Evolutionary conservation across 2,329 filamentous ascomycete species (phyloP).

Genomic region (Aspergillus carbonarius): DNA sequence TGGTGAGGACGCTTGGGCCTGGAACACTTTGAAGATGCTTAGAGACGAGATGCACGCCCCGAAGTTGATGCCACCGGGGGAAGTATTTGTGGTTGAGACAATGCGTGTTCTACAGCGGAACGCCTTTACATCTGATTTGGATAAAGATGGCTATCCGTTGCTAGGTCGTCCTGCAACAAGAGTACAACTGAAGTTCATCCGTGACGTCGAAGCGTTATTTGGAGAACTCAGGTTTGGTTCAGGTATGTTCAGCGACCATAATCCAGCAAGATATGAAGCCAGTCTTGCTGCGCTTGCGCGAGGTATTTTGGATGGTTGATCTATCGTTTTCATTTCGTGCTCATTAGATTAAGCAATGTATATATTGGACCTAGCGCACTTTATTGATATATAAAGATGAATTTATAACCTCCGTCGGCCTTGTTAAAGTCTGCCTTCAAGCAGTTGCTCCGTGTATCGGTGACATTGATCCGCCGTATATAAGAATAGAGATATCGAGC

Average conservation of each 20-base stretch:
- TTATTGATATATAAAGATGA: background rate
- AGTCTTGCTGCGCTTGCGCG: constrained; percentile 61
- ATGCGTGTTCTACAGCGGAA: constrained; percentile 66
- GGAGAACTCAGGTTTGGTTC: constrained; percentile 69
- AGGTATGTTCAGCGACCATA: constrained; percentile 75
- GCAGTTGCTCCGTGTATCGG: background rate
- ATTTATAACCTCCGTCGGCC: background rate
- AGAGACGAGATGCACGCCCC: constrained; percentile 66
- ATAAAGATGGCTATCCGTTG: constrained; percentile 43
- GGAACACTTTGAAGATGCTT: constrained; percentile 64
- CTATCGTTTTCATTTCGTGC: background rate
- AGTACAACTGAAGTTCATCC: constrained; percentile 68
- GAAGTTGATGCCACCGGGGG: constrained; percentile 72
- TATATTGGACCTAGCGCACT: background rate
- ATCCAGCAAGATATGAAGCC: constrained; percentile 70
- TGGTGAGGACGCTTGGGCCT: constrained; percentile 68
- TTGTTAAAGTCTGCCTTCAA: background rate
- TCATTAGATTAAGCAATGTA: background rate
- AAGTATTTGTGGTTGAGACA: constrained; percentile 71
- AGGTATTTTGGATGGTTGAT: constrained; percentile 44
- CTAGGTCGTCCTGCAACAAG: constrained; percentile 67
- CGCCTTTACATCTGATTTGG: constrained; percentile 54
- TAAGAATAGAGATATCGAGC: background rate
- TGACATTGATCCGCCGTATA: background rate
- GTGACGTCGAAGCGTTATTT: constrained; percentile 69